These are phyloP conservation scores for Sophora flavescens DNA, from an alignment of 306 rosid species.

Conservation along the genomic window DNA sequence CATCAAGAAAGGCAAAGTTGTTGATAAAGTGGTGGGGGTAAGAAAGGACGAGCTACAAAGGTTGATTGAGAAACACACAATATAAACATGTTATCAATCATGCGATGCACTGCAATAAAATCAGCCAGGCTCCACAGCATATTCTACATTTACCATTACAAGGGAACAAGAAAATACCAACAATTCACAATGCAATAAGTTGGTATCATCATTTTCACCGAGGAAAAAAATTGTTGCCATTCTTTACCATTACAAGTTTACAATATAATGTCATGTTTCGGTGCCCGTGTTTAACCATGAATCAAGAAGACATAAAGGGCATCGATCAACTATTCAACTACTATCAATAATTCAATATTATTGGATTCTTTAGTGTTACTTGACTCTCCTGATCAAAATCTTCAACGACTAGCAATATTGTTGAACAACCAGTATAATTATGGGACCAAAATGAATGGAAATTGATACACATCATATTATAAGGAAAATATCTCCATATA, in stretches of 20 bases:
- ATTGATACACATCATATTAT: neutral
- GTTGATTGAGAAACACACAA: conserved; percentile 54
- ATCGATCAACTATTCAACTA: conserved; percentile 1
- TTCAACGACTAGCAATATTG: neutral
- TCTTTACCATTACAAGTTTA: conserved; percentile 33
- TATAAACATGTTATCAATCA: too few species aligned
- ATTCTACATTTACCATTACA: conserved; percentile 16
- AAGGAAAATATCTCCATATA: conserved; percentile 8
- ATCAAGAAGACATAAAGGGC: neutral
- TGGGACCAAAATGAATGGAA: conserved; percentile 8
- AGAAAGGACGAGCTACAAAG: conserved; percentile 70
- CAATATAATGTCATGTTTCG: conserved; percentile 24
- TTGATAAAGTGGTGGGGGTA: conserved; percentile 73
- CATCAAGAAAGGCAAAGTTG: conserved; percentile 68
- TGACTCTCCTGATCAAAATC: conserved; percentile 32
- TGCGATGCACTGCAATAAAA: too few species aligned
- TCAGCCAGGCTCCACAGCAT: neutral
- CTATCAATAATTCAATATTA: conserved; percentile 1
- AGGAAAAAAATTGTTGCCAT: neutral
- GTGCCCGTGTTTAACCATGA: neutral
- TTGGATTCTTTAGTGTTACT: conserved; percentile 24
- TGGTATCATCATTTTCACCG: conserved; percentile 12
- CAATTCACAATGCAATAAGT: conserved; percentile 16
- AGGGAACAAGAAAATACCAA: conserved; percentile 12
- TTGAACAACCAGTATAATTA: conserved; percentile 4